Percentiles rank a stretch among this genome's conserved stretches.
phyloP scores from a whole-genome alignment of 116 monocot species.

The Trichopus zeylanicus region DNA sequence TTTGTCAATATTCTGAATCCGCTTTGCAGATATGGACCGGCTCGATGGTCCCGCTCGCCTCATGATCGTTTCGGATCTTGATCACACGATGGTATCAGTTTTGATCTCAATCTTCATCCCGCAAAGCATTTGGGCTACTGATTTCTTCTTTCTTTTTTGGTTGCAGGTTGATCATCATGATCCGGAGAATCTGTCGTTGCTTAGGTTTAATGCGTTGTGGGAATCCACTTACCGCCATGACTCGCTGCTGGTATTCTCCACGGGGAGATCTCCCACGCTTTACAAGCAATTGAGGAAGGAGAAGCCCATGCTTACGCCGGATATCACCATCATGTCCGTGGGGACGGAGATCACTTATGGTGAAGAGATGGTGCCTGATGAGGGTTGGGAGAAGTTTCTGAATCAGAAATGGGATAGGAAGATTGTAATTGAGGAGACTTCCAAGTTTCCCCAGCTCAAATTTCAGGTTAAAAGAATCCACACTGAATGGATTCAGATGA shows the following conservation, averaged over 20 bases:
- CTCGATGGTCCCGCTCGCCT: constrained; percentile 51
- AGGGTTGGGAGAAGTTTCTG: constrained; percentile 59
- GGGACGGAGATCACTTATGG: constrained; percentile 90
- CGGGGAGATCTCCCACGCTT: constrained; percentile 68
- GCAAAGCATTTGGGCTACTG: no score
- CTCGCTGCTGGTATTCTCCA: constrained; percentile 82
- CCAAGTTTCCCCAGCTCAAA: constrained; percentile 51
- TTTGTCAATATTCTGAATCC: no score
- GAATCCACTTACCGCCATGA: constrained; percentile 68
- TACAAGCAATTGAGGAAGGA: constrained; percentile 67
- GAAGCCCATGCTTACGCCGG: constrained; percentile 73
- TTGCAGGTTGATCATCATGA: constrained; percentile 88
- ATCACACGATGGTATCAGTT: constrained; percentile 84
- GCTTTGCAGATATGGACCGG: constrained; percentile 44
- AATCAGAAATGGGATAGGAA: constrained; percentile 66
- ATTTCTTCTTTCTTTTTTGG: no score
- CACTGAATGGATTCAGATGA: no score
- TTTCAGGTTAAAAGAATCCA: constrained; percentile 34
- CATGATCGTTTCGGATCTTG: constrained; percentile 93
- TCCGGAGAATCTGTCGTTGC: constrained; percentile 55
- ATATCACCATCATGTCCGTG: constrained; percentile 84
- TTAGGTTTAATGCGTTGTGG: constrained; percentile 85
- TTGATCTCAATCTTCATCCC: not conserved
- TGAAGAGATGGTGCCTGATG: constrained; percentile 59
- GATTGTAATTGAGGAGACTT: constrained; percentile 64